phyloP scores from a whole-genome alignment of 768 basidiomycete species.

The Gloeopeniophorella convolvens region DNA sequence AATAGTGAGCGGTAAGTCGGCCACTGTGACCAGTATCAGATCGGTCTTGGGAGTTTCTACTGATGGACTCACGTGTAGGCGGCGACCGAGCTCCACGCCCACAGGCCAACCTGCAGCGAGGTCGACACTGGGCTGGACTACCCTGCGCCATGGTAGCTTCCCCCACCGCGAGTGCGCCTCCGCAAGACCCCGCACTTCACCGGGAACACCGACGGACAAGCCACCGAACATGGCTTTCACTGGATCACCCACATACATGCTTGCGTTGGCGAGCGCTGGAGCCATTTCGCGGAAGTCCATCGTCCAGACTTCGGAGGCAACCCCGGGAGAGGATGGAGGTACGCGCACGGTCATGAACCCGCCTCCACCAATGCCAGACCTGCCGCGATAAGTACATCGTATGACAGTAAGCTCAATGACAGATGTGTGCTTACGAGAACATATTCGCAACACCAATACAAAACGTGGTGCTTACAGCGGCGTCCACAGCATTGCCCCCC shows the following conservation, averaged over 20 bases:
- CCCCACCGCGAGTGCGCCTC: conserved; percentile 84
- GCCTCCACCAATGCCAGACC: conserved; percentile 82
- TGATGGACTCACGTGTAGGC: conserved; percentile 51
- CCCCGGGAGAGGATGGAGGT: conserved; percentile 41
- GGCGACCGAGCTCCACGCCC: conserved; percentile 63
- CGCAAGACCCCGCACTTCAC: conserved; percentile 83
- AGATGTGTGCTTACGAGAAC: conserved; percentile 61
- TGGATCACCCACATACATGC: conserved; percentile 67
- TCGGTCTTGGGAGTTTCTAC: neutral
- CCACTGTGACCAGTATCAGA: conserved; percentile 20
- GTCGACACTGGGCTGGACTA: conserved; percentile 68
- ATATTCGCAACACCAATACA: conserved; percentile 84
- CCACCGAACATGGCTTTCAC: conserved; percentile 62
- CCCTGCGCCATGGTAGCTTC: conserved; percentile 63
- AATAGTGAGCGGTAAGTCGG: conserved; percentile 45
- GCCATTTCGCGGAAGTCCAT: conserved; percentile 90
- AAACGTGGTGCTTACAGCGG: conserved; percentile 71
- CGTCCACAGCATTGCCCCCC: conserved; percentile 90
- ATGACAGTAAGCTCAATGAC: conserved; percentile 10
- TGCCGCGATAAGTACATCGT: conserved; percentile 7
- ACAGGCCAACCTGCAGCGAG: conserved; percentile 80
- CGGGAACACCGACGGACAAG: conserved; percentile 82
- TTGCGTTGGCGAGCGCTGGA: conserved; percentile 60
- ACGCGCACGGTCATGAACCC: conserved; percentile 83
- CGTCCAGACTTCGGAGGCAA: conserved; percentile 53